Conservation (phyloP, 2,329 filamentous ascomycete species). For the Phoma sp. region DNA sequence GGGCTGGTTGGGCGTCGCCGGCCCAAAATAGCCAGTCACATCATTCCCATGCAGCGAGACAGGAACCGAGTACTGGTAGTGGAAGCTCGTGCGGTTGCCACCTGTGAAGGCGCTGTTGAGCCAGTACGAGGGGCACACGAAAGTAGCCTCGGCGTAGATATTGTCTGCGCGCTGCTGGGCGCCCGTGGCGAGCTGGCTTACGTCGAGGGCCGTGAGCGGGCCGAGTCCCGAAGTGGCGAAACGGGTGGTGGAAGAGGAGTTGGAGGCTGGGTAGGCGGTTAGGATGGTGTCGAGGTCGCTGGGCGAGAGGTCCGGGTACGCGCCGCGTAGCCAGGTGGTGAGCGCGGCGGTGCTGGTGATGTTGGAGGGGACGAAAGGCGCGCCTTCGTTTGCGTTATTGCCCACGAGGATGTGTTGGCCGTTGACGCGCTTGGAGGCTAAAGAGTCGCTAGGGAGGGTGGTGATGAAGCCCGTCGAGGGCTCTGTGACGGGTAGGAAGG, state of each 20-base stretch:
- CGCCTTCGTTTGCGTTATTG: slow-evolving; percentile 60
- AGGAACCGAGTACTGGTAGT: slow-evolving; percentile 33
- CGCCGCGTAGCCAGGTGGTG: slow-evolving; percentile 46
- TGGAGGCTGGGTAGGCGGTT: slow-evolving; percentile 45
- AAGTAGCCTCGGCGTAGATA: slow-evolving; percentile 62
- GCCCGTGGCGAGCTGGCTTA: slow-evolving; percentile 57
- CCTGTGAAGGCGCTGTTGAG: slow-evolving; percentile 55
- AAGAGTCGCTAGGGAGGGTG: slow-evolving; percentile 45
- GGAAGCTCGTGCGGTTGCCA: slow-evolving; percentile 11
- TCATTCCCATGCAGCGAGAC: slow-evolving; percentile 26
- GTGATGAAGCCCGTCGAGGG: slow-evolving; percentile 47
- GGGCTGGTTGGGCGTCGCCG: slow-evolving; percentile 10
- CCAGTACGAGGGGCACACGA: slow-evolving; percentile 64
- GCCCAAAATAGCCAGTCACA: slow-evolving; percentile 25
- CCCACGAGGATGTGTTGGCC: slow-evolving; percentile 42
- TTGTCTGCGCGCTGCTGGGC: slow-evolving; percentile 61
- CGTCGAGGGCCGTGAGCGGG: slow-evolving; percentile 56
- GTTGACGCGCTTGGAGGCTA: slow-evolving; percentile 45
- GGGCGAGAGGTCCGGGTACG: slow-evolving; percentile 48
- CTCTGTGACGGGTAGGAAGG: slow-evolving; percentile 50
- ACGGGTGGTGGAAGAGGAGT: slow-evolving; percentile 14
- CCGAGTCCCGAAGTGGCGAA: slow-evolving; percentile 26
- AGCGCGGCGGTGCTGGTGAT: slow-evolving; percentile 53
- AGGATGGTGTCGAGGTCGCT: slow-evolving; percentile 49
- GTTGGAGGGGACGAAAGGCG: slow-evolving; percentile 52